Percentiles rank a stretch among this genome's conserved stretches.
Conservation (phyloP, 2,329 filamentous ascomycete genomes). For the Trichoderma sp. region DNA sequence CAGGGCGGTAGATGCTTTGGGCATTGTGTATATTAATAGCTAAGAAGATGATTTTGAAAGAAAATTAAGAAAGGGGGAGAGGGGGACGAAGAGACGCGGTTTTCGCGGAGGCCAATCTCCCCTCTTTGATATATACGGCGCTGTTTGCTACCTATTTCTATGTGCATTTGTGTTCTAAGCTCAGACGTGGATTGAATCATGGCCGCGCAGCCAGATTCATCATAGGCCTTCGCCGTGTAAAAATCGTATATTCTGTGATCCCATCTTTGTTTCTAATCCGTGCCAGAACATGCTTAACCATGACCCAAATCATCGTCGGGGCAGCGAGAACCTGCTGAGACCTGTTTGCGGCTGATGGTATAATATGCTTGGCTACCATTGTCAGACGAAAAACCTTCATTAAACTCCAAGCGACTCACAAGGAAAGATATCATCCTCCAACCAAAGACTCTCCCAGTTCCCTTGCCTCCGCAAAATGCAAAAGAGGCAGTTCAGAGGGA, state of each 20-base stretch:
- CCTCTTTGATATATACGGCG: slow-evolving; percentile 26
- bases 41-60: neutral
- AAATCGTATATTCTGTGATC: neutral
- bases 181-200: neutral
- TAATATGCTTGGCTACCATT: slow-evolving; percentile 18
- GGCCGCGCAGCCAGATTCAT: neutral
- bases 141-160: neutral
- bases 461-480: neutral
- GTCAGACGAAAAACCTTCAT: slow-evolving; percentile 32
- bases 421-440: slow-evolving; percentile 18
- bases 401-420: slow-evolving; percentile 34
- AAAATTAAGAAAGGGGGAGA: slow-evolving; percentile 20
- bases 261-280: neutral
- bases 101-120: slow-evolving; percentile 36
- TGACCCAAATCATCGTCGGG: neutral
- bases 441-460: neutral
- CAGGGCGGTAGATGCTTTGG: neutral
- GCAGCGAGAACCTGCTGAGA: neutral
- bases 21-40: slow-evolving; percentile 34
- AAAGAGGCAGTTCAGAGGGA: neutral
- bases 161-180: neutral
- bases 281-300: neutral
- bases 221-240: neutral
- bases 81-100: slow-evolving; percentile 23
- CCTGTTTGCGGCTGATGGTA: neutral